Conservation (phyloP, 1,139 yeast genomes). For the Kodamaea plutei region DNA sequence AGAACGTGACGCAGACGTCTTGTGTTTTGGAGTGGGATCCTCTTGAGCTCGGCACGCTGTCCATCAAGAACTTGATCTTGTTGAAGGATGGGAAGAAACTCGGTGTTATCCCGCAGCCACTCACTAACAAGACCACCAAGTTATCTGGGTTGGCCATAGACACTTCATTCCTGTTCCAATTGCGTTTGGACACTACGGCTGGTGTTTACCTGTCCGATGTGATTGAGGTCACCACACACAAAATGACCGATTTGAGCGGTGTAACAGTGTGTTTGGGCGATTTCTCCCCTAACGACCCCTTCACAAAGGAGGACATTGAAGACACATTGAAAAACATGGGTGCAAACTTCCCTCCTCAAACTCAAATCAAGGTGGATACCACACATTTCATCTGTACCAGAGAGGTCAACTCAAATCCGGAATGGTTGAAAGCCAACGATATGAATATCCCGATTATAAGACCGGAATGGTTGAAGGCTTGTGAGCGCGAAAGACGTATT, state of each 20-base stretch:
- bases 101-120: constrained; percentile 83
- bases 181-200: constrained; percentile 82
- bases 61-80: constrained; percentile 68
- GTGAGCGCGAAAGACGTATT: constrained; percentile 82
- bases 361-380: constrained; percentile 77
- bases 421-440: constrained; percentile 74
- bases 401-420: constrained; percentile 53
- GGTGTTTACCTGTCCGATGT: constrained; percentile 73
- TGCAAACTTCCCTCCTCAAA: constrained; percentile 73
- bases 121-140: constrained; percentile 76
- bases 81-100: constrained; percentile 78
- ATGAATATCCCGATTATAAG: constrained; percentile 90
- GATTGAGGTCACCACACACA: constrained; percentile 76
- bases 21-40: constrained; percentile 95
- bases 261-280: constrained; percentile 90
- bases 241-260: constrained; percentile 94
- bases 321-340: constrained; percentile 66
- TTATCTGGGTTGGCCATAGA: constrained; percentile 90
- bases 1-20: constrained; percentile 88
- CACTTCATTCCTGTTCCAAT: constrained; percentile 72
- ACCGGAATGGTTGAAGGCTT: constrained; percentile 96
- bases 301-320: constrained; percentile 59
- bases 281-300: constrained; percentile 56
- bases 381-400: constrained; percentile 87
- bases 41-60: constrained; percentile 78